Base-by-base conservation (phyloP, 306 rosid species). In the Cyamopsis tetragonoloba region DNA sequence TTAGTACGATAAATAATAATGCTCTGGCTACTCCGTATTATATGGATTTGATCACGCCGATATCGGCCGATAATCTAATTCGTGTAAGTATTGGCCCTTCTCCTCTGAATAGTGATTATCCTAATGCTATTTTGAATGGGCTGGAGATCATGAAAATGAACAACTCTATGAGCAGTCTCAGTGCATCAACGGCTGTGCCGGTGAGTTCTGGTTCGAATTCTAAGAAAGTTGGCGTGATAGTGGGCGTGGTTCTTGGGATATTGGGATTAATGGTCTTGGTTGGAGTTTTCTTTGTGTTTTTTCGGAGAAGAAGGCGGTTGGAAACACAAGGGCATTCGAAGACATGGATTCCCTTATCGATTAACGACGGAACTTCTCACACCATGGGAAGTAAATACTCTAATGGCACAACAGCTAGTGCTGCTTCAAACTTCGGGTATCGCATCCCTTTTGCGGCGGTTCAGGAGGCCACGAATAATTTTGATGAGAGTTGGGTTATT, bases 111-210 rank as follows among this genome's bases (percentile, higher is more conserved):
- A 56, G 1, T 2, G 72, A 28, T 43, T 79, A 74, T 61, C 96
- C 98, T 20, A 84, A 86, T 69, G 98, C 91, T 48, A 92, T 92
- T 68, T 73, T 92, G 48, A 92, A 92, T 84, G 98, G 98, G 34
- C 81, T 92, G 55, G 98, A 92, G 86, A 83, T 92, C 58, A 80
- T 92, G 96, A 92, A 92, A 83, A 78, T 92, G 83, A 89, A 79
- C 84, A 86, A 87, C 55, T 77, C 98, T 46, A 60, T n/a, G 63
- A 86, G 91, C 50, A 84, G 92, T 73, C 93, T 89, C 46, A 71
- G 89, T 62, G 83, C 55, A 48, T 74, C 72, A 30, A 56, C 61
- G 27, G 38, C 70, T 6, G 65, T 39, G 48, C 34, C 70, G 64
- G 1, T 12, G 49, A 11, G 30, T 70, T 54, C 82, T 42, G 50